phyloP scores from a whole-genome alignment of 805 yeast genomes.

The Suhomyces sp. region DNA sequence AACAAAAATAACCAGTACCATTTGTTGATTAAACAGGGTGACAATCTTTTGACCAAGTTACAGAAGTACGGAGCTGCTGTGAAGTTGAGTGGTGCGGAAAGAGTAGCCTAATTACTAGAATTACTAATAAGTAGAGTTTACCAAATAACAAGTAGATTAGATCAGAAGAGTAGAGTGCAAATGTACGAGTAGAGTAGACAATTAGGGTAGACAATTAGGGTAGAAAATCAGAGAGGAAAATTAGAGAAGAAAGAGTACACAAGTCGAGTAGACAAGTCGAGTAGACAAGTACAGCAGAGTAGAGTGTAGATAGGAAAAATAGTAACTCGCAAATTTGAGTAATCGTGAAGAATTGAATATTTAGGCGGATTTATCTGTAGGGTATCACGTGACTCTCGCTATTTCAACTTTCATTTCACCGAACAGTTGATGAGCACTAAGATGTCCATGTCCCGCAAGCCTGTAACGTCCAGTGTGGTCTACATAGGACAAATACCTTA shows the following conservation, averaged over 20 bases:
- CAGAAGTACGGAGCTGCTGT: constrained; percentile 98
- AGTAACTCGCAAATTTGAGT: no score
- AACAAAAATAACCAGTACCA: constrained; percentile 94
- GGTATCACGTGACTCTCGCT: neutral
- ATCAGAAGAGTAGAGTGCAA: no score
- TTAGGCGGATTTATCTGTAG: no score
- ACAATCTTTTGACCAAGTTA: constrained; percentile 83
- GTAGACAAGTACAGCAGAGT: no score
- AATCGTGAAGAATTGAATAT: no score
- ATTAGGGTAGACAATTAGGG: no score
- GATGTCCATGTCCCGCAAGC: neutral
- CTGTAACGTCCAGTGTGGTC: constrained; percentile 17
- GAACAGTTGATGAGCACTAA: neutral
- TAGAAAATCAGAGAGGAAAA: no score
- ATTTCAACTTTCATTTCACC: neutral
- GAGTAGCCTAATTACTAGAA: constrained; percentile 32
- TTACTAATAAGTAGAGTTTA: neutral
- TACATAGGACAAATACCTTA: constrained; percentile 65
- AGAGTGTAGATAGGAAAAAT: no score
- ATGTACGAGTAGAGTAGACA: no score
- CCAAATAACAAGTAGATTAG: neutral
- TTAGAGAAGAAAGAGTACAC: no score
- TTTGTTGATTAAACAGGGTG: constrained; percentile 85
- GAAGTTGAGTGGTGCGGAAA: constrained; percentile 88
- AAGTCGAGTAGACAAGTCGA: no score